Evolutionary conservation across 2,329 filamentous ascomycete species (phyloP), one percentile per base, ranked within the genome.

Genomic region (Rhexocercosporidium sp.): DNA sequence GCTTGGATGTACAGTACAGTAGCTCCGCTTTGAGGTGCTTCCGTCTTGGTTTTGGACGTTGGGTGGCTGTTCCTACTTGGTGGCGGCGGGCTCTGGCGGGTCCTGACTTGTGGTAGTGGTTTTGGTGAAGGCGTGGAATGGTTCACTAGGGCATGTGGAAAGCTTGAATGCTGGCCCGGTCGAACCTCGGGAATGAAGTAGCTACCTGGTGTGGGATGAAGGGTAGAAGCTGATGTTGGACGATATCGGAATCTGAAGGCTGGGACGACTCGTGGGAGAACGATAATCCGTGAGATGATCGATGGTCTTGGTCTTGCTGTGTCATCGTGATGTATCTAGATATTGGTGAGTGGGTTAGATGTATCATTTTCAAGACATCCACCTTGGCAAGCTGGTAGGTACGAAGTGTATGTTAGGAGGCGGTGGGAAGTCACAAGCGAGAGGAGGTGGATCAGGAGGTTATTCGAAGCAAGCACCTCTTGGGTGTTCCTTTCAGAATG

Each of bases 71-170:
- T 34, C 9, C 12, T 9, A 31, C 11, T 31, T 31, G 49, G 29
- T 20, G 54, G 54, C 54, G 54, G n/a, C 54, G 54, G 54, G 54
- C 31, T 57, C 54, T 57, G 54, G 54, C 54, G 54, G 54, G 54
- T 39, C 54, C 41, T 57, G 54, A 22, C n/a, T n/a, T n/a, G n/a
- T n/a, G n/a, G n/a, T n/a, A n/a, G n/a, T 57, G 54, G 54, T 20
- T 57, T 41, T n/a, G 18, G 20, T 25, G 20, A 12, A 12, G 9
- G n/a, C 18, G n/a, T 20, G 6, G 44, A 57, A 41, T 12, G n/a
- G 29, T 22, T 31, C 29, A 31, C 29, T 14, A 34, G 44, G 44
- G 29, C 54, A 57, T 34, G 54, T 57, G 54, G 54, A 57, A 57
- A 39, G 31, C 54, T 57, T 57, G 20, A 57, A 22, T 57, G 31